Percentiles rank a stretch among this genome's conserved stretches.
phyloP scores from a whole-genome alignment of 208 protist species.

The Trypanosoma vivax region DNA sequence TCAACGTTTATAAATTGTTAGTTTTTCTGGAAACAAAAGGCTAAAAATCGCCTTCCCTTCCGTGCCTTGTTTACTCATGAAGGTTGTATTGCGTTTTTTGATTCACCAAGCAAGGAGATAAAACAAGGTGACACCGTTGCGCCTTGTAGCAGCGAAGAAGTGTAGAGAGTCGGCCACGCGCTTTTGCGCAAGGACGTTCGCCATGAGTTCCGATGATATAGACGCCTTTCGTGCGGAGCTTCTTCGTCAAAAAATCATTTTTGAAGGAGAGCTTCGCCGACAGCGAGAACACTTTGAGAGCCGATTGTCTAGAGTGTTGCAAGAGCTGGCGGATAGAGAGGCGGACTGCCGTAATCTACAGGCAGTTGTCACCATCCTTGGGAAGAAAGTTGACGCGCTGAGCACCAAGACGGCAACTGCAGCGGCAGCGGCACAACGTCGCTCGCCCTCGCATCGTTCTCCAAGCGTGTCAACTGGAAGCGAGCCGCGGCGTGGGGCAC shows the following conservation, averaged over 20 bases:
- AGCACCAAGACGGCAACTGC: conserved; percentile 21
- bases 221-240: conserved; percentile 79
- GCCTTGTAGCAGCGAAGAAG: no score
- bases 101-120: no score
- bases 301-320: conserved; percentile 35
- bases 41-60: no score
- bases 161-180: no score
- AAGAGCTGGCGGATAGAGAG: conserved; percentile 79
- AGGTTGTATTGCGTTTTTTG: no score
- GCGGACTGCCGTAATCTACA: conserved; percentile 87
- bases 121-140: no score
- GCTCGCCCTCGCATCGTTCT: conserved; percentile 36
- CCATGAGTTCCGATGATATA: conserved; percentile 50
- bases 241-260: conserved; percentile 84
- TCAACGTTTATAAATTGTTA: no score
- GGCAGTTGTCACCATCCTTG: conserved; percentile 81
- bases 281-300: conserved; percentile 77
- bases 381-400: conserved; percentile 73
- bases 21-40: no score
- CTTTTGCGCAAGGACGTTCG: no score
- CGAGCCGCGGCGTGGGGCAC: background rate
- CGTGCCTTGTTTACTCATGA: no score
- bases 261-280: conserved; percentile 78
- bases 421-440: conserved; percentile 25
- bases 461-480: conserved; percentile 11